phyloP scores from a whole-genome alignment of 192 early-diverging fungal genomes.

The Entomortierella chlamydospora region DNA sequence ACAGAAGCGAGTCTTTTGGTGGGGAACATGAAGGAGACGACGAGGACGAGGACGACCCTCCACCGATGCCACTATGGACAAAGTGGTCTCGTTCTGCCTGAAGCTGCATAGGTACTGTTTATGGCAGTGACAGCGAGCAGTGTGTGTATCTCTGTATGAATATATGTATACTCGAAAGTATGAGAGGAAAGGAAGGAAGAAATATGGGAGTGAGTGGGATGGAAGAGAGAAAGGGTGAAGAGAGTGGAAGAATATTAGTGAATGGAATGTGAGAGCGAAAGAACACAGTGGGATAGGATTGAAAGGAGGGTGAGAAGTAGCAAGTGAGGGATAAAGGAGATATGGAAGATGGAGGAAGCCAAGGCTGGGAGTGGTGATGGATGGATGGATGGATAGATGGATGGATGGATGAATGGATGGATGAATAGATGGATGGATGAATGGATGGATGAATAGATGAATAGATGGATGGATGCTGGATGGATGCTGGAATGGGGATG shows the following conservation, averaged over 20 bases:
- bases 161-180: too few relatives aligned
- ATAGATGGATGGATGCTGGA: too few relatives aligned
- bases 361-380: neutral
- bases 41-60: constrained; percentile 42
- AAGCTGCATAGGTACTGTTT: constrained; percentile 28
- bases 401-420: too few relatives aligned
- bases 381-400: neutral
- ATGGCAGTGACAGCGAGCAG: too few relatives aligned
- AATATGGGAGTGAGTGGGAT: neutral
- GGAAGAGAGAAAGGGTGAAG: neutral
- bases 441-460: too few relatives aligned
- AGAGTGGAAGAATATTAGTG: neutral
- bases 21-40: constrained; percentile 27
- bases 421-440: too few relatives aligned
- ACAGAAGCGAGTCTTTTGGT: constrained; percentile 17
- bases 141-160: too few relatives aligned
- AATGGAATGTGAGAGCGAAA: neutral
- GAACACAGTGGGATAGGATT: too few relatives aligned
- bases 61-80: constrained; percentile 47
- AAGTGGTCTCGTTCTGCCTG: constrained; percentile 48
- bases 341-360: neutral
- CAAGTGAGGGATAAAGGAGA: neutral
- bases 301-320: neutral
- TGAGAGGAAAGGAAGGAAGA: neutral
- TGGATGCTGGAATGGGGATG: too few relatives aligned